Evolutionary conservation across 2,329 filamentous ascomycete genomes (phyloP).

Genomic region (Phialophora macrospora): DNA sequence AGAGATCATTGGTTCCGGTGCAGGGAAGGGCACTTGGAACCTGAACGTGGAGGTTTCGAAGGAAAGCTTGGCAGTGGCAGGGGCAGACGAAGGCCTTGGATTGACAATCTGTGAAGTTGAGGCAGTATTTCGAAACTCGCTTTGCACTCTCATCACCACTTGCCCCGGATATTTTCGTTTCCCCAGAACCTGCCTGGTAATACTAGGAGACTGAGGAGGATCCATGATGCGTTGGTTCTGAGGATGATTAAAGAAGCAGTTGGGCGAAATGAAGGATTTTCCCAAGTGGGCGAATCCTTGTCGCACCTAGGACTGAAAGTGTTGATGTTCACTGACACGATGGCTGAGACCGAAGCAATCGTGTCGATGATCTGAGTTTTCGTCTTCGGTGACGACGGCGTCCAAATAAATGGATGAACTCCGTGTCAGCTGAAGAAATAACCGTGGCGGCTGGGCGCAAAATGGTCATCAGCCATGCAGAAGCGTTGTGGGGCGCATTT

Average conservation of each 20-base stretch:
- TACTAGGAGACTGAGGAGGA: neutral
- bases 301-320: neutral
- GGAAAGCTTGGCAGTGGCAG: slow-evolving; percentile 1
- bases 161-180: slow-evolving; percentile 24
- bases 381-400: neutral
- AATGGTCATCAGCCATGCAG: slow-evolving; percentile 4
- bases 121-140: slow-evolving; percentile 17
- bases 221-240: neutral
- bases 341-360: neutral
- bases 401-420: neutral
- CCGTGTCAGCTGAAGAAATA: slow-evolving; percentile 6
- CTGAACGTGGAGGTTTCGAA: neutral
- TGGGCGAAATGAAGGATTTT: neutral
- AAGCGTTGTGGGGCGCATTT: neutral
- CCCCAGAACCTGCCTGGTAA: neutral
- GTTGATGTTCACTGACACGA: neutral
- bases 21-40: neutral
- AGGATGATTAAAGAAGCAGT: neutral
- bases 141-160: slow-evolving; percentile 24
- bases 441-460: neutral
- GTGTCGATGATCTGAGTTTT: neutral
- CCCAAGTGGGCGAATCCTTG: neutral
- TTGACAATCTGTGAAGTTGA: slow-evolving; percentile 23
- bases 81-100: neutral
- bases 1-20: neutral